Base-by-base conservation (phyloP, 2,329 filamentous ascomycete genomes). In the Alternaria incomplexa region DNA sequence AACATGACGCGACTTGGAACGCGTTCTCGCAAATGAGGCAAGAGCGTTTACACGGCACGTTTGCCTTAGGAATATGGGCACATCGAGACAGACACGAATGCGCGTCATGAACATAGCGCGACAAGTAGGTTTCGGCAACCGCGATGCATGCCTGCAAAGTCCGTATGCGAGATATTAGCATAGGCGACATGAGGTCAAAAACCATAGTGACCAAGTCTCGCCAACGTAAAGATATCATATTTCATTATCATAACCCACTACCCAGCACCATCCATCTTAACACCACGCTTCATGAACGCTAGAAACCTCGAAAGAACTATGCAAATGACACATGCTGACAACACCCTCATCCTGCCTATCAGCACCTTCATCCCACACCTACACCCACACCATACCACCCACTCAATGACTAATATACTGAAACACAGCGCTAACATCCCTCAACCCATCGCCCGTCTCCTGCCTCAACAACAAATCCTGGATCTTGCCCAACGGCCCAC, bases 381-480 rank as follows among this genome's bases (percentile, higher is more conserved):
- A 32, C 4, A 15, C 30, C 30, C 1, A 32, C 4, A 23, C 15
- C 25, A 48, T 12, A 2, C 47, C 36, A 45, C 12, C 15, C n/a
- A 11, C 56, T 77, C 69, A 92, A 82, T 98, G 96, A 70, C 94
- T 97, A 75, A 99, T 98, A 81, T 98, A 99, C 85, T 99, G 96
- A 79, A 99, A 99, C 32, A 98, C 93, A 11, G 95, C 93, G 67
- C 93, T 97, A 9, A 99, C 93, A 74, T 93, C 92, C 23, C 85
- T 83, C 28, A 67, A 66, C 22, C 69, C 75, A 79, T 95, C 90
- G 5, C 85, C 87, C 61, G 87, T 88, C 82, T 99, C 96, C 80
- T 98, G 96, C 68, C 95, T 87, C 52, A 99, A 83, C 75, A 99
- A 77, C 77, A 97, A 81, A 83, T 99, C 96, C 80, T 99, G 95